Conservation (phyloP, 768 basidiomycete species). For the Kwoniella botswanensis region DNA sequence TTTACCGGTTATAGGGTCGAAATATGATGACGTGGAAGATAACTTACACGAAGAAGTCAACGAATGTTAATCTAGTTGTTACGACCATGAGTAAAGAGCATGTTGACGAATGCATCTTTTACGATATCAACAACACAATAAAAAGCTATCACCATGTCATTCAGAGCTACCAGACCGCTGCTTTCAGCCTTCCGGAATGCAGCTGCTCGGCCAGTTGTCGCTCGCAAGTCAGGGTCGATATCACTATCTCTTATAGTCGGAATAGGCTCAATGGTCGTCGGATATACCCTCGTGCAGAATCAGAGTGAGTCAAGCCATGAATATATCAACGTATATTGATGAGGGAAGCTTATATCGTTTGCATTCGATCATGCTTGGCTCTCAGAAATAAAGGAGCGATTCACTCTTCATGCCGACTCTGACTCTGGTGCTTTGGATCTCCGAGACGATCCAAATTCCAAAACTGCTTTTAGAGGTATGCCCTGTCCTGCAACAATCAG, state of each 20-base stretch:
- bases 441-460: slow-evolving; percentile 25
- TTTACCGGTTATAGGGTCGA: too few relatives aligned
- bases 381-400: neutral
- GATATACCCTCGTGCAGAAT: neutral
- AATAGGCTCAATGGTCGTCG: neutral
- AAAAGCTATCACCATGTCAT: neutral
- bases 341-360: neutral
- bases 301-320: slow-evolving; percentile 1
- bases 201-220: neutral
- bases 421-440: slow-evolving; percentile 11
- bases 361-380: neutral
- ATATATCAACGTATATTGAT: neutral
- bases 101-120: too few relatives aligned
- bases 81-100: too few relatives aligned
- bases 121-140: neutral
- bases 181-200: slow-evolving; percentile 4
- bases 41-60: neutral
- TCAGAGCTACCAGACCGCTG: slow-evolving; percentile 1
- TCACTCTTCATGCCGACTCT: slow-evolving; percentile 19
- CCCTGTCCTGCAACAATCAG: neutral
- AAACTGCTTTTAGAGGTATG: slow-evolving; percentile 19
- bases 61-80: too few relatives aligned
- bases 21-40: slow-evolving; percentile 8
- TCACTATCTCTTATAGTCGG: neutral
- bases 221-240: neutral